These are phyloP conservation scores for Ophiostoma tasmaniense DNA, from an alignment of 2,329 filamentous ascomycete genomes.

Conservation along the genomic window DNA sequence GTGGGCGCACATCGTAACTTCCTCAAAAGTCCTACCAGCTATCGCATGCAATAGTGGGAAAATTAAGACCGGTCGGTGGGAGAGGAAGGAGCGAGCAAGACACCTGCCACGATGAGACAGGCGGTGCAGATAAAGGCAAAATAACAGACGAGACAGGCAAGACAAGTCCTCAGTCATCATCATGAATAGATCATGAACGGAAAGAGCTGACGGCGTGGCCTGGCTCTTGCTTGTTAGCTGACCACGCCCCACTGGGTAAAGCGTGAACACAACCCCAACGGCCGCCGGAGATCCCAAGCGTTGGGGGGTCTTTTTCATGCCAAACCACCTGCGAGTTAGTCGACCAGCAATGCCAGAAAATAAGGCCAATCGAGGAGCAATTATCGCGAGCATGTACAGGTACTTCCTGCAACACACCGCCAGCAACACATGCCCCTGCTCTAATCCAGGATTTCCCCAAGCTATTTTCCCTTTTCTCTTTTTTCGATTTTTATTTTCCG, in stretches of 20 bases:
- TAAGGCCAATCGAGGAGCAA: background rate
- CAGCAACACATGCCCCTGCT: constrained; percentile 13
- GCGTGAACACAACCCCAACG: constrained; percentile 14
- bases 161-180: background rate
- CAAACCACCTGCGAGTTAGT: background rate
- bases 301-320: background rate
- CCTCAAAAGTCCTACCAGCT: constrained; percentile 7
- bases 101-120: background rate
- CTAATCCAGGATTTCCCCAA: constrained; percentile 26
- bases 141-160: background rate
- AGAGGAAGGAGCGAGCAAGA: background rate
- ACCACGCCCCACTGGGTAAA: constrained; percentile 13
- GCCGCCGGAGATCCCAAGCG: constrained; percentile 12
- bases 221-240: constrained; percentile 8
- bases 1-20: background rate
- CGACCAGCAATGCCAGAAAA: background rate
- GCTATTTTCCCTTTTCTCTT: constrained; percentile 14
- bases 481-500: constrained; percentile 8
- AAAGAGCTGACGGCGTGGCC: background rate
- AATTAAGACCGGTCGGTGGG: background rate
- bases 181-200: background rate
- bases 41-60: background rate
- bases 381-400: constrained; percentile 22
- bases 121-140: background rate
- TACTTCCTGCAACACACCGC: constrained; percentile 25